Evolutionary conservation across 495 filamentous ascomycete species (phyloP).

Genomic region (Filosporella fistucella): DNA sequence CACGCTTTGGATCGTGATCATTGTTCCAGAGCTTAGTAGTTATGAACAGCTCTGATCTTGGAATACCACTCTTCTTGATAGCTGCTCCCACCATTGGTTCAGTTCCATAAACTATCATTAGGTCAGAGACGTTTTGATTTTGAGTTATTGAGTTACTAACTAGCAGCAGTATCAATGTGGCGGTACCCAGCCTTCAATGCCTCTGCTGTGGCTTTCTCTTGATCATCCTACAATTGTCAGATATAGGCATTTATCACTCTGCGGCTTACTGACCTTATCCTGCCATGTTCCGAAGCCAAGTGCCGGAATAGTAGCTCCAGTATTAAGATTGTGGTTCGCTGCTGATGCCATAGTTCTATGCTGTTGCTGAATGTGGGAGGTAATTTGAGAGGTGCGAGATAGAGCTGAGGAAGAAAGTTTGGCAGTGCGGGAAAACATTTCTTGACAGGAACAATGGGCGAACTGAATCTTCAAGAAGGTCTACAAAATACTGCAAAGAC

Average conservation of each 20-base stretch:
- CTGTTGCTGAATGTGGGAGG: constrained; percentile 7
- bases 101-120: constrained; percentile 74
- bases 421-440: constrained; percentile 9
- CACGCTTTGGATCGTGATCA: constrained; percentile 56
- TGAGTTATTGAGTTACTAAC: constrained; percentile 4
- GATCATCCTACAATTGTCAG: constrained; percentile 21
- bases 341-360: constrained; percentile 8
- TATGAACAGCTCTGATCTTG: constrained; percentile 62
- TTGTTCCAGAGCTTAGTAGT: constrained; percentile 68
- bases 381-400: constrained; percentile 1
- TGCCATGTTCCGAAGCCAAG: constrained; percentile 86
- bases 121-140: not conserved
- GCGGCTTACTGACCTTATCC: constrained; percentile 42
- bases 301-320: constrained; percentile 73
- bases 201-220: constrained; percentile 60
- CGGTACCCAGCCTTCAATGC: constrained; percentile 66
- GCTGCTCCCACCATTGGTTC: constrained; percentile 71
- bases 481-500: no score
- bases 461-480: constrained; percentile 1
- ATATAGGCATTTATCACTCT: no score
- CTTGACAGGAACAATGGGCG: no score
- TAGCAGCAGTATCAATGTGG: constrained; percentile 59
- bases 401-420: not conserved
- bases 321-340: constrained; percentile 58
- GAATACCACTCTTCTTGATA: constrained; percentile 50